phyloP scores from a whole-genome alignment of 768 basidiomycete species.

The Postia placenta region DNA sequence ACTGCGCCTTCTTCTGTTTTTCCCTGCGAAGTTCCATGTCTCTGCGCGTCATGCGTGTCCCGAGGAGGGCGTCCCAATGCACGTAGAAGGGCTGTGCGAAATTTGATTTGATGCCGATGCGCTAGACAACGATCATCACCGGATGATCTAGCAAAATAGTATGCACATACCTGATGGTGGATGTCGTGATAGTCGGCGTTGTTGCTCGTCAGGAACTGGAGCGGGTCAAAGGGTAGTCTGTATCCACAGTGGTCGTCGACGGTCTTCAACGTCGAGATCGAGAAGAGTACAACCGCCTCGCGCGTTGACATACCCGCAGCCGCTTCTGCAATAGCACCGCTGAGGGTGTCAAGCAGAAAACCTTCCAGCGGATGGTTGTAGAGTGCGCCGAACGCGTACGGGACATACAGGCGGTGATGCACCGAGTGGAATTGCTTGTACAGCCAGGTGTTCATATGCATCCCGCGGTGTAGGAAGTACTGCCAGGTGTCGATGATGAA shows the following conservation, averaged over 20 bases:
- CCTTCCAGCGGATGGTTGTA: constrained; percentile 98
- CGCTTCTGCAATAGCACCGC: constrained; percentile 71
- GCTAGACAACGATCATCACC: constrained; percentile 26
- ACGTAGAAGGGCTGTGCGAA: constrained; percentile 95
- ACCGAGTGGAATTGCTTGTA: constrained; percentile 90
- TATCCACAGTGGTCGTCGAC: constrained; percentile 97
- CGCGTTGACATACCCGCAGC: constrained; percentile 65
- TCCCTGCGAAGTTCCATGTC: constrained; percentile 48
- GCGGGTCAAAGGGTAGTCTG: constrained; percentile 82
- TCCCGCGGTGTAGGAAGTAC: constrained; percentile 88
- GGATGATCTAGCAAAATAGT: not conserved
- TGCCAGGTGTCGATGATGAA: constrained; percentile 97
- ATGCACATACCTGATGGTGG: constrained; percentile 74
- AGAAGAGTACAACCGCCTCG: constrained; percentile 81
- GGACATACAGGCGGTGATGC: constrained; percentile 94
- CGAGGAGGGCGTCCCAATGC: constrained; percentile 85
- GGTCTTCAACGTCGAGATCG: constrained; percentile 82
- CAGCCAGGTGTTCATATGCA: constrained; percentile 88
- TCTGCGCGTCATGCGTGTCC: constrained; percentile 74
- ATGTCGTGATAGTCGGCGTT: constrained; percentile 98
- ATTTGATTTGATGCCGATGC: constrained; percentile 89
- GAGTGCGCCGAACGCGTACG: constrained; percentile 92
- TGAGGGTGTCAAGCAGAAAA: constrained; percentile 80
- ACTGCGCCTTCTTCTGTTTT: constrained; percentile 13
- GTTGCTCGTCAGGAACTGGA: constrained; percentile 80